Evolutionary conservation across 2,329 filamentous ascomycete species (phyloP).

Genomic region (Claviceps maximensis): DNA sequence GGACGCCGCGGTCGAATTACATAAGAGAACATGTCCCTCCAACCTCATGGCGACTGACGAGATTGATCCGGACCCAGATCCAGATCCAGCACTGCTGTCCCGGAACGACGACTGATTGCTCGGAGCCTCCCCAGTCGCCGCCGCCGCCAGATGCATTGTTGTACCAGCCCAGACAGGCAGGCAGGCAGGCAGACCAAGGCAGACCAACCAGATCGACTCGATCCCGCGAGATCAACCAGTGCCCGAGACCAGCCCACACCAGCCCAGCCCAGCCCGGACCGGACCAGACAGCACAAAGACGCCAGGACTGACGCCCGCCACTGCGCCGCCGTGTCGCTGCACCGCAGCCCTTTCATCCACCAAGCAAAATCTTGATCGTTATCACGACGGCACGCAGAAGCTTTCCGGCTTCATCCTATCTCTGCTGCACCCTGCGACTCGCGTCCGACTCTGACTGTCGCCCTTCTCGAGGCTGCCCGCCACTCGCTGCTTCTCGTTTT

Average conservation of each 20-base stretch:
- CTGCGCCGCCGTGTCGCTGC: neutral
- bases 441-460: neutral
- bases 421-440: neutral
- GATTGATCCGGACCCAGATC: constrained; percentile 2
- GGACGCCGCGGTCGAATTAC: no score
- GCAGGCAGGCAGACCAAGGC: no score
- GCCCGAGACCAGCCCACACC: no score
- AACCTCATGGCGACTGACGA: neutral
- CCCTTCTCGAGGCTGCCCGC: neutral
- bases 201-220: no score
- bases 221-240: no score
- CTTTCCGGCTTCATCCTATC: constrained; percentile 6
- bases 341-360: constrained; percentile 4
- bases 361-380: constrained; percentile 7
- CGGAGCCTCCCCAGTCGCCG: neutral
- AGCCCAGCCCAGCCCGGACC: neutral
- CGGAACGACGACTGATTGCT: no score
- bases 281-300: neutral
- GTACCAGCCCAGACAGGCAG: no score
- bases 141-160: neutral
- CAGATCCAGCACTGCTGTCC: neutral
- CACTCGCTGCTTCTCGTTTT: constrained; percentile 18
- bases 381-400: constrained; percentile 5
- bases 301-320: neutral
- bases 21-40: constrained; percentile 13